phyloP scores from a whole-genome alignment of 2,329 filamentous ascomycete genomes.

The Hypoxylon sp. region DNA sequence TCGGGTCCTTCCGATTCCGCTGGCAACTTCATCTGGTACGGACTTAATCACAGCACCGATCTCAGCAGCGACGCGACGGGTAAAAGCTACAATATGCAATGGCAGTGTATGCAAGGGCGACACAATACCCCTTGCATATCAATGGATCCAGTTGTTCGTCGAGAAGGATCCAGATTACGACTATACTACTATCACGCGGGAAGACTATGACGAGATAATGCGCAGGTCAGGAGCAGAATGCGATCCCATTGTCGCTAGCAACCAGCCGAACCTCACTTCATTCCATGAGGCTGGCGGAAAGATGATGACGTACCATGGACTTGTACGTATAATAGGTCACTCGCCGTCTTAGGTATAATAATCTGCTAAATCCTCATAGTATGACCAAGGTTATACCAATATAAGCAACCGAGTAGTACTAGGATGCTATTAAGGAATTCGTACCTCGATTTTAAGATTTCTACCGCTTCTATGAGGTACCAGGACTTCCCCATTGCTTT shows the following conservation, averaged over 20 bases:
- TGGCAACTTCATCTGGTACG: conserved; percentile 8
- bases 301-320: conserved; percentile 59
- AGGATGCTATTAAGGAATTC: conserved; percentile 34
- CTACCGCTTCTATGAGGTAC: conserved; percentile 46
- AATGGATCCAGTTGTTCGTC: conserved; percentile 26
- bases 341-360: not conserved
- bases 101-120: conserved; percentile 10
- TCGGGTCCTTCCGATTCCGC: conserved; percentile 2
- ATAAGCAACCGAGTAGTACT: conserved; percentile 40
- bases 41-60: conserved; percentile 17
- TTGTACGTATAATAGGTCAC: conserved; percentile 19
- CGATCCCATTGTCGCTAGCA: conserved; percentile 18
- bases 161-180: conserved; percentile 17
- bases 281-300: conserved; percentile 57
- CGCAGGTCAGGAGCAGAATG: conserved; percentile 16
- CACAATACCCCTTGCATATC: not conserved
- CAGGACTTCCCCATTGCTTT: conserved; percentile 47
- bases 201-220: conserved; percentile 18
- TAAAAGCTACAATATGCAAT: conserved; percentile 15
- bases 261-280: conserved; percentile 53
- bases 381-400: conserved; percentile 30
- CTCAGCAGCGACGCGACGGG: conserved; percentile 2
- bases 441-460: conserved; percentile 41
- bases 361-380: not conserved
- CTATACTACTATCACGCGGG: conserved; percentile 4